Evolutionary conservation across 2,329 filamentous ascomycete species (phyloP), one percentile per base, ranked within the genome.

Genomic region (Fusarium tjaetaba): DNA sequence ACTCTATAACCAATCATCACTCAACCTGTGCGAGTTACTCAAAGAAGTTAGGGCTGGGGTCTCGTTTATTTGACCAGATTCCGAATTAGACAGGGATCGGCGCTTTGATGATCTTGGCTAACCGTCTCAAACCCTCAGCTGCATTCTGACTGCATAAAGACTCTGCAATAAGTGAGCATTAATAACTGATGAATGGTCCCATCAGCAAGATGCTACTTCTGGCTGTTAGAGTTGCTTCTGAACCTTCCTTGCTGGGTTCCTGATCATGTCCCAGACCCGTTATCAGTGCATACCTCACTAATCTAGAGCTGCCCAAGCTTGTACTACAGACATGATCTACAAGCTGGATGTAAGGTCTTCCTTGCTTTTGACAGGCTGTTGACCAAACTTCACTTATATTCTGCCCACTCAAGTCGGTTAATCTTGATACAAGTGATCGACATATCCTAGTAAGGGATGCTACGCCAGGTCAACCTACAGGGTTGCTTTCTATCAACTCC

Each of bases 21-120:
- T 5, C 14, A 5, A 20, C 13, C 34, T 62, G 60, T 70, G 65
- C 70, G 70, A 73, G 58, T 70, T 73, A 49, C 70, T 63, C 20
- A 18, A 70, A 62, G 14, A 13, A 36, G 70, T 49, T 66, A 70
- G 55, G 43, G 15, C 15, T 28, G 20, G 28, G 36, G 34, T 16
- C 4, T 32, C 41, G 39, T 45, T 36, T 58, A 32, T 51, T 51
- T 36, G 42, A n/a, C 42, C 26, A n/a, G n/a, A 38, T 41, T 41
- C 61, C 41, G 4, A 26, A 48, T 58, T 13, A 9, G 36, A 52
- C n/a, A 66, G 48, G 38, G 63, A 66, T 66, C 48, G 18, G 11
- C 56, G 11, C 8, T 36, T 20, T 20, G 24, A 7, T 51, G 18
- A 26, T 49, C 56, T 49, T 49, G 56, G 41, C 56, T 42, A 28